These are phyloP conservation scores for Peronospora belbahrii DNA, from an alignment of 352 stramenopile species.

Conservation along the genomic window DNA sequence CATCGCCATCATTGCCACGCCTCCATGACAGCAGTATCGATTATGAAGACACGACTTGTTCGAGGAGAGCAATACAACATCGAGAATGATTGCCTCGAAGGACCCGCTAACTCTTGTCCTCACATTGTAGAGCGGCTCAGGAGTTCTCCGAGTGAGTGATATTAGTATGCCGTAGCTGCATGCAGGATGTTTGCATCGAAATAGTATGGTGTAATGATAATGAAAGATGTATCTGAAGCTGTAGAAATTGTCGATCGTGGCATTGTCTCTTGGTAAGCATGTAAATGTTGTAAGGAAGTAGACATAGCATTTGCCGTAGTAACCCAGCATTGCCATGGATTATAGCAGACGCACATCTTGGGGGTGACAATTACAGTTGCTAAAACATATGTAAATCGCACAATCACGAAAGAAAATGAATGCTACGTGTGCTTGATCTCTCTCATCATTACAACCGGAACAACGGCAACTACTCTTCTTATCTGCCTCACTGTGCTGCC, in stretches of 20 bases:
- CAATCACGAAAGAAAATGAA: conserved; percentile 31
- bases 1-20: conserved; percentile 47
- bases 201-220: no score
- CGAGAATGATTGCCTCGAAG: background rate
- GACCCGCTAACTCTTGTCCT: background rate
- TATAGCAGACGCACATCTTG: no score
- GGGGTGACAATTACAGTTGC: background rate
- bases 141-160: no score
- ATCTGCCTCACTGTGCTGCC: conserved; percentile 6
- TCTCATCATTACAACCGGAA: conserved; percentile 22
- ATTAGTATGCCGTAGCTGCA: background rate
- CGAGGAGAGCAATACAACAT: conserved; percentile 14
- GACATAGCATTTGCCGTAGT: no score
- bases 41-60: conserved; percentile 10
- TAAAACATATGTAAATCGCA: background rate
- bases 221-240: no score
- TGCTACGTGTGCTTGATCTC: conserved; percentile 24
- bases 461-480: conserved; percentile 15
- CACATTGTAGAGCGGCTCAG: no score
- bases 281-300: no score
- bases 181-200: background rate
- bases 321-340: no score
- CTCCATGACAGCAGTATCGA: conserved; percentile 19
- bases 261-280: no score
- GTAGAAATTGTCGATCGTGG: no score